Evolutionary conservation across 2,329 filamentous ascomycete genomes (phyloP), one percentile per base, ranked within the genome.

Genomic region (Neonectria neomacrospora): DNA sequence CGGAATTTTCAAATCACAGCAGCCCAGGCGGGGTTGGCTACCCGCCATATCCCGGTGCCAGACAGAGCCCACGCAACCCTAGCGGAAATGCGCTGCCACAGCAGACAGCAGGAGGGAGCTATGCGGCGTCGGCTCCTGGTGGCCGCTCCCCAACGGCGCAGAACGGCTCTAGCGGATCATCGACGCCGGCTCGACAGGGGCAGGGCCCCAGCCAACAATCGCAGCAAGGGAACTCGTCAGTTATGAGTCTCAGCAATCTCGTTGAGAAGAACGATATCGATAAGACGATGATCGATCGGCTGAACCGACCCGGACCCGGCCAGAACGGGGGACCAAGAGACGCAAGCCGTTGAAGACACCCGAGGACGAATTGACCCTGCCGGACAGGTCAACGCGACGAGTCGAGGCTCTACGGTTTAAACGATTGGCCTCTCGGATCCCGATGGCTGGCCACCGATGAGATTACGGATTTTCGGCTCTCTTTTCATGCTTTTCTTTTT

Each of bases 191-290:
- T 20, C 75, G 73, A 42, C 73, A 75, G 26, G 71, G 74, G 63
- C 65, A 71, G 55, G 34, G 64, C 58, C 28, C 66, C 16, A 61
- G 55, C 11, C 72, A 64, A 52, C 65, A 68, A 41, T 42, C 65
- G 23, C 69, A 71, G 58, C 68, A 70, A 53, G 71, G 68, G 32
- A 67, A 73, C 14, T 57, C 72, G 11, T 85, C 83, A n/a, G 80
- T 84, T 22, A 86, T 86, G 84, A 86, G 82, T 69, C 70, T 85
- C 42, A 83, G 81, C 71, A 84, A 83, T 61, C 75, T 85, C 64
- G 81, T 86, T 71, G 84, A 82, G 28, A 81, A 80, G 68, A 82
- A 79, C 67, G 85, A 87, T 60, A 86, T 87, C 61, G 86, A 88
- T 68, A 80, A 80, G 67, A 81, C 77, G 63, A 88, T 88, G 86